These are phyloP conservation scores for Nemania sp. DNA, from an alignment of 2,329 filamentous ascomycete genomes.

Conservation along the genomic window DNA sequence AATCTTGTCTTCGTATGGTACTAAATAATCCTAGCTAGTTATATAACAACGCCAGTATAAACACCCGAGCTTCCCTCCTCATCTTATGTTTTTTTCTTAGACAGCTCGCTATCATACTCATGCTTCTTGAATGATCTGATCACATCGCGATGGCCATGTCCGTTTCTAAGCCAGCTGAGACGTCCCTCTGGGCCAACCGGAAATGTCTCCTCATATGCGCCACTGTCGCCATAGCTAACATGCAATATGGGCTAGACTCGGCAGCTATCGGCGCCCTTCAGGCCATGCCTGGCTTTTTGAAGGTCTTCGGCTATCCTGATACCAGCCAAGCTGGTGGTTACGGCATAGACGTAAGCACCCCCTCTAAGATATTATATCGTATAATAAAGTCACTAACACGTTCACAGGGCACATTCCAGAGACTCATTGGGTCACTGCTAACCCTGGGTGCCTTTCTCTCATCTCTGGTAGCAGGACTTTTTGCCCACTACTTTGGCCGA, in stretches of 20 bases:
- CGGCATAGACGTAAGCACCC: constrained; percentile 44
- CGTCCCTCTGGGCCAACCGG: constrained; percentile 44
- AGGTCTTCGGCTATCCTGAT: constrained; percentile 54
- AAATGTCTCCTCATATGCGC: constrained; percentile 52
- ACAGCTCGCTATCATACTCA: too few species aligned
- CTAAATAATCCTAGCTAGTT: not conserved
- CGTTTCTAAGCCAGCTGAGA: constrained; percentile 35
- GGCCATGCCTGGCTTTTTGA: constrained; percentile 55
- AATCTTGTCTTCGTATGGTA: too few species aligned
- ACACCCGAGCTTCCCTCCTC: not conserved
- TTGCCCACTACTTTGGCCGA: constrained; percentile 52
- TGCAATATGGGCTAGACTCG: constrained; percentile 57
- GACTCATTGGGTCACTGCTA: constrained; percentile 55
- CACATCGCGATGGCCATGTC: too few species aligned
- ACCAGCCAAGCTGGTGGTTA: constrained; percentile 42
- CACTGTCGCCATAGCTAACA: constrained; percentile 51
- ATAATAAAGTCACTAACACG: constrained; percentile 31
- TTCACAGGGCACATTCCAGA: constrained; percentile 51
- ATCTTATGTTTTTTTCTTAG: too few species aligned
- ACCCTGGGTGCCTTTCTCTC: constrained; percentile 55
- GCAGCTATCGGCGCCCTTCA: constrained; percentile 50
- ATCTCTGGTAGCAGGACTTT: constrained; percentile 50
- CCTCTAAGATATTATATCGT: not conserved
- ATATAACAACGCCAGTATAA: not conserved
- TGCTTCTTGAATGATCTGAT: too few species aligned